Evolutionary conservation across 2,329 filamentous ascomycete genomes (phyloP), one percentile per base, ranked within the genome.

Genomic region (Pseudogymnoascus sp.): DNA sequence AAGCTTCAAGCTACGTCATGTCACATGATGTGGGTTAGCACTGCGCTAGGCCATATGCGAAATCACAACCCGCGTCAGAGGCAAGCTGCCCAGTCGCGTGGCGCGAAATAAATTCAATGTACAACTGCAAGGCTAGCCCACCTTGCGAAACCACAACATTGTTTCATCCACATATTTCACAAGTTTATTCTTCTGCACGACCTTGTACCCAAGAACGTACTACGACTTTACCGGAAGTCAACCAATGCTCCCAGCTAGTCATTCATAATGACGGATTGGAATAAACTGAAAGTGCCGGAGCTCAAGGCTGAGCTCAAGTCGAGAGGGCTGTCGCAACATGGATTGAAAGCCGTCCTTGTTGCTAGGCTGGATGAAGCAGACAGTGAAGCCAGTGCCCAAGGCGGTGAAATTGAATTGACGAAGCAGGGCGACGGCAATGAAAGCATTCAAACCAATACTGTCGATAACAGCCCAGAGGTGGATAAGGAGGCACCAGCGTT

Each of bases 281-380:
- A 70, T 60, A 79, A 77, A 72, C 79, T 85, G 68, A 92, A 89
- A 74, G 89, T 92, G 63, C 77, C 84, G 33, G 86, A 91, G 68
- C 79, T 92, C 61, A 88, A 86, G 72, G 82, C 82, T 19, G 87
- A 91, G 75, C 79, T 92, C 39, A 90, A 89, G 73, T 78, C 77
- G 61, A 82, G 88, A 64, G 84, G 84, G n/a, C 80, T 92, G 37
- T 76, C 83, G 5, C 81, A 84, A 63, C 81, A 82, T 21, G 89
- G 89, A 7, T 78, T 90, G 58, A 89, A 91, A 70, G 79, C 84
- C 21, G 88, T 87, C 62, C 80, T 91, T 52, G 78, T 92, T 60
- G 80, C 85, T 62, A 82, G 86, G 61, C 74, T 92, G 48, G 69
- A 76, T 52, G 74, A 73, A 56, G 74, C 73, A 33, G 75, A 76